Percentiles rank a stretch among this genome's conserved stretches.
phyloP scores from a whole-genome alignment of 2,329 filamentous ascomycete genomes.

The Hypoxylon sp. region DNA sequence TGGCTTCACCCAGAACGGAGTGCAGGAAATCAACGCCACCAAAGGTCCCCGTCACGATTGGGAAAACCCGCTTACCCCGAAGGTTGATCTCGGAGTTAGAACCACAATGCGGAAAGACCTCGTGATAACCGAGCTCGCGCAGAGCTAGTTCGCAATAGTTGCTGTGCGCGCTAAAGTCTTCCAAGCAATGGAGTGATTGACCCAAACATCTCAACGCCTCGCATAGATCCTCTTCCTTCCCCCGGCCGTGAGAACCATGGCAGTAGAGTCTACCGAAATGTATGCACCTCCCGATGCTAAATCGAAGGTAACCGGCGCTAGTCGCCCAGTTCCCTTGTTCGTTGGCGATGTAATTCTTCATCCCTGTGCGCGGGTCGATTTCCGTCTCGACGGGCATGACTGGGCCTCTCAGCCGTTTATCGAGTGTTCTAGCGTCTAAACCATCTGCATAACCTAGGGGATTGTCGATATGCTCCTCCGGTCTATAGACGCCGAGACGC shows the following conservation, averaged over 20 bases:
- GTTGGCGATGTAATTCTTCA: conserved; percentile 99
- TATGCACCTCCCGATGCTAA: conserved; percentile 80
- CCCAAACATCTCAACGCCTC: conserved; percentile 84
- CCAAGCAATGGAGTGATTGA: conserved; percentile 82
- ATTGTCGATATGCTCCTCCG: conserved; percentile 82
- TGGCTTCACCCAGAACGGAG: conserved; percentile 82
- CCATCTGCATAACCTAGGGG: conserved; percentile 90
- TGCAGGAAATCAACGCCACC: conserved; percentile 88
- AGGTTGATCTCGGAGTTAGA: conserved; percentile 74
- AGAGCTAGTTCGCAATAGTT: conserved; percentile 87
- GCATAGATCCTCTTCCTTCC: conserved; percentile 82
- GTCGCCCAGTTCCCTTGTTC: conserved; percentile 91
- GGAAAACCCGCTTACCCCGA: conserved; percentile 76
- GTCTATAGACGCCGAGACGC: conserved; percentile 83
- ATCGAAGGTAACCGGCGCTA: conserved; percentile 85
- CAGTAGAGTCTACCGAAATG: conserved; percentile 84
- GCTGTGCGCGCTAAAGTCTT: conserved; percentile 85
- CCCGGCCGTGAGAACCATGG: conserved; percentile 71
- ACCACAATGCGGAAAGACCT: conserved; percentile 84
- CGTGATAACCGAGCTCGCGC: conserved; percentile 76
- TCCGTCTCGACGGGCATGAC: conserved; percentile 79
- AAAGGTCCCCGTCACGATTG: conserved; percentile 82
- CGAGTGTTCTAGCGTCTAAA: conserved; percentile 84
- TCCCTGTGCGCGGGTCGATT: conserved; percentile 83
- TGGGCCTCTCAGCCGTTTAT: conserved; percentile 84